Conservation (phyloP, 106 monocot genomes). For the Dendrobium chrysotoxum region DNA sequence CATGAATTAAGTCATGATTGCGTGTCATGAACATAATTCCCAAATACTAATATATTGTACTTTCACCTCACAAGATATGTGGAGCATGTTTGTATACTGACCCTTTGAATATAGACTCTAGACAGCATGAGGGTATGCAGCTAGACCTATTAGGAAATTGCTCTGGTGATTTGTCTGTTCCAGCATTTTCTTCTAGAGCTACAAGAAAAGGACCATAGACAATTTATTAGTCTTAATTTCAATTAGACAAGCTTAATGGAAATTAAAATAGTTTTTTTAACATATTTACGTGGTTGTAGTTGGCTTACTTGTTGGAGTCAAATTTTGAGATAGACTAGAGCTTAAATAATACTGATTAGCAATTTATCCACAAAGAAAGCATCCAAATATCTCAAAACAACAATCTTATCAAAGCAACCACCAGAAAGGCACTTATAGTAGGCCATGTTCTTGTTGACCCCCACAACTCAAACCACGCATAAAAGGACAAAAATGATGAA, state of each 20-base stretch:
- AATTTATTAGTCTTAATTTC: not conserved
- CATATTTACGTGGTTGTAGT: not conserved
- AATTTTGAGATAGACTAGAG: not conserved
- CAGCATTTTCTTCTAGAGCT: constrained; percentile 1
- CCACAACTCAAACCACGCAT: too few species aligned
- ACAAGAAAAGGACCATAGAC: constrained; percentile 1
- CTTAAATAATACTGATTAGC: not conserved
- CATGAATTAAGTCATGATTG: not conserved
- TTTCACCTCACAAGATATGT: not conserved
- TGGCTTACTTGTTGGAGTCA: too few species aligned
- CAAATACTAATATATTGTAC: not conserved
- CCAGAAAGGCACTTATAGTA: not conserved
- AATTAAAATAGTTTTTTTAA: not conserved
- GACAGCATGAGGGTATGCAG: not conserved
- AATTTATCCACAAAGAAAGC: not conserved
- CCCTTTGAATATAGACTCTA: constrained; percentile 3
- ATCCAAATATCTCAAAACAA: too few species aligned
- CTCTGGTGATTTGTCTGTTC: constrained; percentile 5
- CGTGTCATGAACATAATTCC: not conserved
- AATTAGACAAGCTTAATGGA: not conserved
- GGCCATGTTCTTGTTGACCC: too few species aligned
- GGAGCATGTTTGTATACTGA: not conserved
- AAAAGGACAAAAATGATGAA: too few species aligned
- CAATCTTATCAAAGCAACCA: not conserved
- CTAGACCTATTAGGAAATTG: not conserved